These are phyloP conservation scores for Pseudoperonospora humuli DNA, from an alignment of 352 stramenopile species.

Conservation along the genomic window DNA sequence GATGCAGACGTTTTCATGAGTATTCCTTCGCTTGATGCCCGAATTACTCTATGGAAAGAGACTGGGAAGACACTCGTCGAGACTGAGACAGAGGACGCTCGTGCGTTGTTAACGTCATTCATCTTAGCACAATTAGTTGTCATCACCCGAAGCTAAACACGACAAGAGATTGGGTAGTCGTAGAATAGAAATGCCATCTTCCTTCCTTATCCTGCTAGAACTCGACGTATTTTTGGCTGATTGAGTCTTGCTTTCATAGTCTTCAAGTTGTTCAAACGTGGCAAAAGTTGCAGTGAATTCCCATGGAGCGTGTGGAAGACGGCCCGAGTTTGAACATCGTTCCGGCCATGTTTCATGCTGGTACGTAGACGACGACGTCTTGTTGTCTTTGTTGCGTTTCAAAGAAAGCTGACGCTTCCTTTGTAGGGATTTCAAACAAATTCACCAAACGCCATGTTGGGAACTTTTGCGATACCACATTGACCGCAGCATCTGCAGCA, in stretches of 20 bases:
- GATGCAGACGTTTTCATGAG: slow-evolving; percentile 78
- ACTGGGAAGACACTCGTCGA: slow-evolving; percentile 69
- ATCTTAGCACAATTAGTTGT: slow-evolving; percentile 46
- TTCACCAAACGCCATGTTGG: slow-evolving; percentile 64
- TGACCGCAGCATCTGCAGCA: slow-evolving; percentile 58
- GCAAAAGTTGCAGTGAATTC: no score
- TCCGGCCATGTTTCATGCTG: slow-evolving; percentile 32
- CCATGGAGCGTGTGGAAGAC: slow-evolving; percentile 25
- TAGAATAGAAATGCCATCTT: no score
- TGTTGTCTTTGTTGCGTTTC: not conserved
- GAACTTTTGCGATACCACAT: slow-evolving; percentile 71
- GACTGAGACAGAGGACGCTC: slow-evolving; percentile 64
- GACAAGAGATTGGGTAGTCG: no score
- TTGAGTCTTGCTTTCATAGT: no score
- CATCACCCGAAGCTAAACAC: slow-evolving; percentile 24
- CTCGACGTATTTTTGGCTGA: no score
- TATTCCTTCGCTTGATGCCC: slow-evolving; percentile 65
- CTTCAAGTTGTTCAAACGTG: no score
- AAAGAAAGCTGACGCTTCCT: no score
- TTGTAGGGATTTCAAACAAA: slow-evolving; percentile 71
- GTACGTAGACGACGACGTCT: slow-evolving; percentile 4
- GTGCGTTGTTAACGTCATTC: slow-evolving; percentile 50
- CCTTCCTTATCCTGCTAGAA: no score
- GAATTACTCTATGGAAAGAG: slow-evolving; percentile 73
- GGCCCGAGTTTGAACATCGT: slow-evolving; percentile 24